A percentile compares a stretch with the other conserved stretches of the same genome.
phyloP scores from a whole-genome alignment of 129 eudicot species.

The Dittrichia graveolens region DNA sequence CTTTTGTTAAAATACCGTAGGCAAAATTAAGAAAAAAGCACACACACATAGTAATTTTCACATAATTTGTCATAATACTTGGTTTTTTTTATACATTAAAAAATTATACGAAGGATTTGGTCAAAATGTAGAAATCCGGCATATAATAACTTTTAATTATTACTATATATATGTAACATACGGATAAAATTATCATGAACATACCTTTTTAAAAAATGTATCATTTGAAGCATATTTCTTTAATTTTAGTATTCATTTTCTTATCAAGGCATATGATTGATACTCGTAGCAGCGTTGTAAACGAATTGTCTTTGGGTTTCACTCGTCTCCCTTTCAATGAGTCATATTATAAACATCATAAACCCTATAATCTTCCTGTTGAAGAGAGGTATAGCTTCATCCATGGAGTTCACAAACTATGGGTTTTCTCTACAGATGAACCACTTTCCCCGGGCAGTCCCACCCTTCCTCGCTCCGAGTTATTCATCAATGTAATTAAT shows the following conservation, averaged over 20 bases:
- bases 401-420: slow-evolving; percentile 40
- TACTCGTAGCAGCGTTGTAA: neutral
- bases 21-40: neutral
- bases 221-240: slow-evolving; percentile 18
- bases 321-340: slow-evolving; percentile 32
- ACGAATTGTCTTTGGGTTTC: slow-evolving; percentile 32
- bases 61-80: neutral
- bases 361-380: slow-evolving; percentile 34
- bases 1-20: neutral
- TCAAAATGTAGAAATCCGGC: neutral
- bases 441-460: slow-evolving; percentile 32
- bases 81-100: neutral
- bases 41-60: neutral
- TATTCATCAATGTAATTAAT: slow-evolving; percentile 24
- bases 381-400: slow-evolving; percentile 35
- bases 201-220: neutral
- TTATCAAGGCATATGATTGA: neutral
- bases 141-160: neutral
- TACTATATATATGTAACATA: neutral
- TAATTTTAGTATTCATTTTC: slow-evolving; percentile 19
- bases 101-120: neutral
- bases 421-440: slow-evolving; percentile 35
- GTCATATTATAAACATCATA: slow-evolving; percentile 18
- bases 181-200: neutral
- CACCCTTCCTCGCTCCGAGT: slow-evolving; percentile 42